Evolutionary conservation across 2,329 filamentous ascomycete genomes (phyloP).

Genomic region (Fusarium graminum): DNA sequence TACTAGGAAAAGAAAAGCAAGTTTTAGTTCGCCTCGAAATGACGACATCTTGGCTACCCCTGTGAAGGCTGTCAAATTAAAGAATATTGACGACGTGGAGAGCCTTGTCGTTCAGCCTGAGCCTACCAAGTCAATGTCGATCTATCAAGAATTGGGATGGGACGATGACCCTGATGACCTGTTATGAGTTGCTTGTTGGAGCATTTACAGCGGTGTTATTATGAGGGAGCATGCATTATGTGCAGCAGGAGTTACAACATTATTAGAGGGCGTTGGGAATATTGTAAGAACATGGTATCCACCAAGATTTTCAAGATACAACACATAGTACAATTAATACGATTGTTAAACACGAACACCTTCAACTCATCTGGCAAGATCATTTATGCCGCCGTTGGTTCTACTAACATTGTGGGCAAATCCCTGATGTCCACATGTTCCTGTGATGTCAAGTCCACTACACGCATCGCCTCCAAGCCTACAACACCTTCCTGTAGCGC

Average conservation of each 20-base stretch:
- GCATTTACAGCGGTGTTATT: constrained; percentile 45
- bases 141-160: constrained; percentile 70
- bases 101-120: constrained; percentile 28
- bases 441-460: constrained; percentile 79
- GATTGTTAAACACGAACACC: constrained; percentile 19
- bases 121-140: constrained; percentile 54
- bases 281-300: constrained; percentile 40
- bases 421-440: constrained; percentile 84
- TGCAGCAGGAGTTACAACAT: constrained; percentile 40
- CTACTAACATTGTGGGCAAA: constrained; percentile 75
- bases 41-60: constrained; percentile 57
- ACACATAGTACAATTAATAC: constrained; percentile 40
- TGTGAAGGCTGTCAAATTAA: constrained; percentile 50
- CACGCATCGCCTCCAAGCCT: constrained; percentile 77
- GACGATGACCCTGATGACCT: constrained; percentile 67
- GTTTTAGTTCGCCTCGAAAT: constrained; percentile 29
- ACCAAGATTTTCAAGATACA: constrained; percentile 45
- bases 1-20: constrained; percentile 36
- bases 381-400: constrained; percentile 51
- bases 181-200: constrained; percentile 50
- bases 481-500: constrained; percentile 76
- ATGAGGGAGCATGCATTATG: constrained; percentile 35
- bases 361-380: constrained; percentile 6
- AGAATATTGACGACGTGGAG: constrained; percentile 22
- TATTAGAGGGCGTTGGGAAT: constrained; percentile 42